phyloP scores from a whole-genome alignment of 2,329 filamentous ascomycete genomes.

The Colletotrichum filicis region DNA sequence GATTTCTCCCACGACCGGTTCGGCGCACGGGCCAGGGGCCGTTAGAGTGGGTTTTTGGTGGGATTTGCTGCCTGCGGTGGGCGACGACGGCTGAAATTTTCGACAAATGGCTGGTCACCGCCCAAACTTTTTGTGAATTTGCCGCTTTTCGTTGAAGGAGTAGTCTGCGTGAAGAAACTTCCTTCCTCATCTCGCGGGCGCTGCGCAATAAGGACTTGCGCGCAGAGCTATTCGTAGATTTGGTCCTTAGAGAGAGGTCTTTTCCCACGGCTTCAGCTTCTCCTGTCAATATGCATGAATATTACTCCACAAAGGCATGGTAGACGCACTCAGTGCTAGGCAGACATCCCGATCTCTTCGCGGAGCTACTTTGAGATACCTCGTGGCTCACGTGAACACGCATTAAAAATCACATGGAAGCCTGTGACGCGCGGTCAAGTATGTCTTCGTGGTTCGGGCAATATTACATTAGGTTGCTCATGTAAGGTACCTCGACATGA shows the following conservation, averaged over 20 bases:
- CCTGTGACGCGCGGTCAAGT: not conserved
- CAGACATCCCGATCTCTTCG: not conserved
- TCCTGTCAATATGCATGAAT: not conserved
- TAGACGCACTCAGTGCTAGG: not conserved
- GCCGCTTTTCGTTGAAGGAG: conserved; percentile 9
- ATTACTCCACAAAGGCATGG: no score
- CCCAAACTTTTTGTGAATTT: not conserved
- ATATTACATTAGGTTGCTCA: not conserved
- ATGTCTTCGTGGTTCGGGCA: not conserved
- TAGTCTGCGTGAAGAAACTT: not conserved
- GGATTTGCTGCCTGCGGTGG: conserved; percentile 16
- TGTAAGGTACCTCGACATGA: not conserved
- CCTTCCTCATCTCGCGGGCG: not conserved
- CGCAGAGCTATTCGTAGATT: not conserved
- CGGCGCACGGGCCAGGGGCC: conserved; percentile 9
- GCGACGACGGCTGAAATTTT: conserved; percentile 12
- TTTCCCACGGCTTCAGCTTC: not conserved
- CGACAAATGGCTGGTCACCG: conserved; percentile 25
- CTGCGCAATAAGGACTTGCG: not conserved
- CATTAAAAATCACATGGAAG: not conserved
- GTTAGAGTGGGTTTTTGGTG: not conserved
- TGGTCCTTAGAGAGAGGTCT: no score
- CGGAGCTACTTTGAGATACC: not conserved
- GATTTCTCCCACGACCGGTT: not conserved
- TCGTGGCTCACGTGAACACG: not conserved